These are phyloP conservation scores for Calocybe cyanea DNA, from an alignment of 768 basidiomycete genomes.

Conservation along the genomic window DNA sequence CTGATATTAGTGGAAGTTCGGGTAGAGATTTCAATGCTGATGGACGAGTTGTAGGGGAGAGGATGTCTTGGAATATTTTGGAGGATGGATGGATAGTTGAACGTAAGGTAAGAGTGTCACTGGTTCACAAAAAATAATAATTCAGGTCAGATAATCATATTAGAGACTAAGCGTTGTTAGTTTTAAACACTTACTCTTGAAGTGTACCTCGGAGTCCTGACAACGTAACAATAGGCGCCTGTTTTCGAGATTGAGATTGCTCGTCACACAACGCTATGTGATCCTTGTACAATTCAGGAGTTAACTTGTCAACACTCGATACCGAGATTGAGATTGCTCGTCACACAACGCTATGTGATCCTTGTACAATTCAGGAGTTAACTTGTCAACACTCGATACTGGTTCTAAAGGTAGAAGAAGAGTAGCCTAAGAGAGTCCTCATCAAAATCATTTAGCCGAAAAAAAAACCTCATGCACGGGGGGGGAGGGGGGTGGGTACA, in stretches of 20 bases:
- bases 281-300: conserved; percentile 75
- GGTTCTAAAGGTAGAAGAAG: conserved; percentile 75
- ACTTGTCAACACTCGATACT: conserved; percentile 42
- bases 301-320: conserved; percentile 51
- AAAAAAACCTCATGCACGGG: too few species aligned
- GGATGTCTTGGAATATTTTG: conserved; percentile 35
- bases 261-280: conserved; percentile 72
- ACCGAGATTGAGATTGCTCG: conserved; percentile 36
- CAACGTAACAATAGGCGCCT: conserved; percentile 64
- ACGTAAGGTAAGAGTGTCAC: conserved; percentile 39
- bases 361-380: conserved; percentile 73
- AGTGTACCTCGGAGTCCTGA: conserved; percentile 80
- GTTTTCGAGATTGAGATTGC: conserved; percentile 37
- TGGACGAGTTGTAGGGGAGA: conserved; percentile 29
- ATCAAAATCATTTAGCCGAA: conserved; percentile 4
- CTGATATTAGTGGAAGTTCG: conserved; percentile 43
- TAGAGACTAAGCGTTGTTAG: too few species aligned
- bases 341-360: conserved; percentile 80
- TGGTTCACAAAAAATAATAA: too few species aligned
- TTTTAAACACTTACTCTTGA: conserved; percentile 43
- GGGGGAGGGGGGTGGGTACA: too few species aligned
- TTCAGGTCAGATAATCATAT: too few species aligned
- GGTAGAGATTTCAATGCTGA: conserved; percentile 40
- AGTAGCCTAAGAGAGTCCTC: conserved; percentile 52
- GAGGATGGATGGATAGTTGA: conserved; percentile 41